Conservation (phyloP, 202 grass and related monocot species). For the Zoysia matrella region DNA sequence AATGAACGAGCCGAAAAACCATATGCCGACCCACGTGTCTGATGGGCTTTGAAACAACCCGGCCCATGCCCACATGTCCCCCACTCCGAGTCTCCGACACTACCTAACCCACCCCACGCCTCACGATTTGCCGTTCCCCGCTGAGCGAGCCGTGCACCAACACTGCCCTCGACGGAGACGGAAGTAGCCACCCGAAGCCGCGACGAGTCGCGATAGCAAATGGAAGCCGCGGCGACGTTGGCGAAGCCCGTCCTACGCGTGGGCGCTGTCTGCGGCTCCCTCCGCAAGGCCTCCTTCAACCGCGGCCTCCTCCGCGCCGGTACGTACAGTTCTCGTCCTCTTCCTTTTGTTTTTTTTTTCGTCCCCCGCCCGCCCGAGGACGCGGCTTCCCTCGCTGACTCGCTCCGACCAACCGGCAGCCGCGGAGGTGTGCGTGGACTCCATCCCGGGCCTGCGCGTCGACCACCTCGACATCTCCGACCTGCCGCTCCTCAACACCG, state of each 20-base stretch:
- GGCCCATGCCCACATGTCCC: too few relatives aligned
- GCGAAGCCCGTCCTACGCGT: constrained; percentile 35
- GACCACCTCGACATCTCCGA: constrained; percentile 68
- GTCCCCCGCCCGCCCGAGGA: too few relatives aligned
- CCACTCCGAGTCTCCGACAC: too few relatives aligned
- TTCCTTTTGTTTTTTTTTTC: too few relatives aligned
- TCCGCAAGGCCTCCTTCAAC: constrained; percentile 46
- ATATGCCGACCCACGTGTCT: too few relatives aligned
- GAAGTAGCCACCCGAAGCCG: too few relatives aligned
- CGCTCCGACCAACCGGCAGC: constrained; percentile 32
- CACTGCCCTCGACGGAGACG: too few relatives aligned
- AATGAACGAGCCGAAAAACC: too few relatives aligned
- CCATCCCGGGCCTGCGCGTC: constrained; percentile 61
- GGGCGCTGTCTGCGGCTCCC: constrained; percentile 36
- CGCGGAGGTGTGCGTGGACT: constrained; percentile 60
- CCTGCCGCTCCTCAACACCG: constrained; percentile 81
- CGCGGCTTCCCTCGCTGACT: neutral
- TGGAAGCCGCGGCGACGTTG: constrained; percentile 26
- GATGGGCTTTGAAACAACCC: too few relatives aligned
- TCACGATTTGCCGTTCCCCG: too few relatives aligned
- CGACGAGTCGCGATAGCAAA: neutral
- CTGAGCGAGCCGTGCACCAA: too few relatives aligned
- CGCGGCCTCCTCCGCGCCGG: constrained; percentile 45
- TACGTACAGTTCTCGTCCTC: neutral
- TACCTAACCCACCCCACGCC: too few relatives aligned